Evolutionary conservation across 2,329 filamentous ascomycete species (phyloP).

Genomic region (Nigrospora sphaerica): DNA sequence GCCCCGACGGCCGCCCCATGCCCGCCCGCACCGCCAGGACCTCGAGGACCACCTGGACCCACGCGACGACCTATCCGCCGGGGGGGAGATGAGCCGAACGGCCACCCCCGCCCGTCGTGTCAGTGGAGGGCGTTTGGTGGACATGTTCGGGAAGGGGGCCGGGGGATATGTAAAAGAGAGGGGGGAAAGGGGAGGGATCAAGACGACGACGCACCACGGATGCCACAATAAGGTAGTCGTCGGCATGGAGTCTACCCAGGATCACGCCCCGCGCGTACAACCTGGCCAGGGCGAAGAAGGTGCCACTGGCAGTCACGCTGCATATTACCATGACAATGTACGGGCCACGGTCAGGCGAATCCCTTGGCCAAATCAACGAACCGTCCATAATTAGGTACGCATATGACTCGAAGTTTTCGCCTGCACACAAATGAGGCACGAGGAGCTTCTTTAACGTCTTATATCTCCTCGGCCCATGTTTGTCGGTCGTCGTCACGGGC

Average conservation of each 20-base stretch:
- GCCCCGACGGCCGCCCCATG: not conserved
- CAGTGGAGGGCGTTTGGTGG: too few relatives aligned
- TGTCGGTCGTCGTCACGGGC: too few relatives aligned
- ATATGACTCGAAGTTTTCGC: too few relatives aligned
- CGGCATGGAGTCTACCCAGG: not conserved
- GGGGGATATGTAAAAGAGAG: too few relatives aligned
- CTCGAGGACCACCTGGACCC: not conserved
- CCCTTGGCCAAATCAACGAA: too few relatives aligned
- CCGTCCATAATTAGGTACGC: too few relatives aligned
- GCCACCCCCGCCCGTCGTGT: too few relatives aligned
- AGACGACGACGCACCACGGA: not conserved
- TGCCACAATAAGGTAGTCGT: not conserved
- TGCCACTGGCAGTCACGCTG: not conserved
- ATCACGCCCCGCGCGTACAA: not conserved
- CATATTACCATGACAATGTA: not conserved
- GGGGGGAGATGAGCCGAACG: not conserved
- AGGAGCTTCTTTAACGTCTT: too few relatives aligned
- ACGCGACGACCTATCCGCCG: not conserved
- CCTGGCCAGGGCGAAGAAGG: not conserved
- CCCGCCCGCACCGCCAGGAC: not conserved
- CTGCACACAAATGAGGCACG: too few relatives aligned
- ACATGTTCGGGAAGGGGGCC: too few relatives aligned
- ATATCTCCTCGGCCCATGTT: too few relatives aligned
- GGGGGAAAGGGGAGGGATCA: too few relatives aligned
- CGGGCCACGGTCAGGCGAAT: not conserved